These are phyloP conservation scores for Cladophialophora bantiana DNA, from an alignment of 2,329 filamentous ascomycete genomes.

Conservation along the genomic window DNA sequence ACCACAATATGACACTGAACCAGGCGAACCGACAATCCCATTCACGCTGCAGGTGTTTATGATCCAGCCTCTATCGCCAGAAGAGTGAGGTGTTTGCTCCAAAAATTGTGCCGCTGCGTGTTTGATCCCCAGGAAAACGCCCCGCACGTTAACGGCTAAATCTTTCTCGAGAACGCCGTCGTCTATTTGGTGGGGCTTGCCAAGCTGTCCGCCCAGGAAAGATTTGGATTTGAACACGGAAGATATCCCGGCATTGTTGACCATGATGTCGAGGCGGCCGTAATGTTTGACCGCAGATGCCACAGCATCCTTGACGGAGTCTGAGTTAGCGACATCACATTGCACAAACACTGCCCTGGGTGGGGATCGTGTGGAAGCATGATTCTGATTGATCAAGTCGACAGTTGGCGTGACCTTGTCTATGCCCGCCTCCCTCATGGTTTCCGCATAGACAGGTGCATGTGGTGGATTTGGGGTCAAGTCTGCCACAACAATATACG, in stretches of 20 bases:
- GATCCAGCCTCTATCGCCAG: conserved; percentile 48
- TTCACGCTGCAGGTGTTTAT: conserved; percentile 46
- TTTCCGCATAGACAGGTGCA: conserved; percentile 38
- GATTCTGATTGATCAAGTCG: conserved; percentile 27
- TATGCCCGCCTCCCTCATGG: conserved; percentile 15
- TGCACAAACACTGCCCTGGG: conserved; percentile 15
- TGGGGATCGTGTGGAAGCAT: not conserved
- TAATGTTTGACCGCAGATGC: conserved; percentile 87
- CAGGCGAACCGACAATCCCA: conserved; percentile 40
- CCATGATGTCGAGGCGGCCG: conserved; percentile 58
- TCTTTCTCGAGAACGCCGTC: conserved; percentile 8
- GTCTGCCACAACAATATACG: conserved; percentile 55
- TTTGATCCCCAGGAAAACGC: conserved; percentile 53
- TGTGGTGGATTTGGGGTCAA: conserved; percentile 30
- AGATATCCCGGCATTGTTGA: conserved; percentile 29
- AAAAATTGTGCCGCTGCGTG: conserved; percentile 30
- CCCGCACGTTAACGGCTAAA: conserved; percentile 47
- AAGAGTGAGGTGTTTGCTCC: conserved; percentile 31
- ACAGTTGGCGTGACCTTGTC: conserved; percentile 24
- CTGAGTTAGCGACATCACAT: conserved; percentile 25
- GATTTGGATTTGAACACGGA: not conserved
- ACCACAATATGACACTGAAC: conserved; percentile 35
- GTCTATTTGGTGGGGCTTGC: conserved; percentile 14
- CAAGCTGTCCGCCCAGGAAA: not conserved
- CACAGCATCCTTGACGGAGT: conserved; percentile 68